Evolutionary conservation across 1,284 basidiomycete species (phyloP).

Genomic region (Pisolithus thermaeus): DNA sequence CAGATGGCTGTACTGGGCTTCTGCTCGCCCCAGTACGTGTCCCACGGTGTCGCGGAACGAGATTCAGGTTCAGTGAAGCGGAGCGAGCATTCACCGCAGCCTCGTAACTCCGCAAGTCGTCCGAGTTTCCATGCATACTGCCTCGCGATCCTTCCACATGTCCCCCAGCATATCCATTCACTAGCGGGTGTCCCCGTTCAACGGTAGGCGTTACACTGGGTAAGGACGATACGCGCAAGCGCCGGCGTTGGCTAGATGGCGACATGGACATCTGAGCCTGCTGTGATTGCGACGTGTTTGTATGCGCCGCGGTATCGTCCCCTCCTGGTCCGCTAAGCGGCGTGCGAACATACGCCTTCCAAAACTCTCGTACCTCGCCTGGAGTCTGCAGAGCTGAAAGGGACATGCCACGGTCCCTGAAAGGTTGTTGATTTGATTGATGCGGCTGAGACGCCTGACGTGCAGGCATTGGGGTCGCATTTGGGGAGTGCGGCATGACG

Average conservation of each 20-base stretch:
- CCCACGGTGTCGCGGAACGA: slow-evolving; percentile 24
- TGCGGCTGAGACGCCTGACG: slow-evolving; percentile 13
- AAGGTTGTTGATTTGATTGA: slow-evolving; percentile 2
- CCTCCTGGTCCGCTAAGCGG: slow-evolving; percentile 41
- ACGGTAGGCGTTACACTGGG: slow-evolving; percentile 60
- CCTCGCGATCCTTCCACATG: slow-evolving; percentile 24
- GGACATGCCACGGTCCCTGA: slow-evolving; percentile 25
- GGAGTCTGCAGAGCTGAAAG: slow-evolving; percentile 19
- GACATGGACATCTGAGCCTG: slow-evolving; percentile 21
- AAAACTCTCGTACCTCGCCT: slow-evolving; percentile 59
- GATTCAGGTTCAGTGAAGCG: slow-evolving; percentile 43
- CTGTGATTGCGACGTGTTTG: neutral
- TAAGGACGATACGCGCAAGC: slow-evolving; percentile 56
- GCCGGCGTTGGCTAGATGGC: slow-evolving; percentile 29
- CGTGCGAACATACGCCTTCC: slow-evolving; percentile 69
- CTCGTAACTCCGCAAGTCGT: slow-evolving; percentile 67
- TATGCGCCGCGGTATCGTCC: slow-evolving; percentile 3
- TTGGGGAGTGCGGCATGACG: slow-evolving; percentile 31
- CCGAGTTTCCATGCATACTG: slow-evolving; percentile 40
- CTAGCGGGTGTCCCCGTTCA: slow-evolving; percentile 18
- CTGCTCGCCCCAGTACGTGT: slow-evolving; percentile 9
- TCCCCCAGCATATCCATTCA: slow-evolving; percentile 14
- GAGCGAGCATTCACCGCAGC: slow-evolving; percentile 66
- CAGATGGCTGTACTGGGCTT: slow-evolving; percentile 9
- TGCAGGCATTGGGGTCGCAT: slow-evolving; percentile 43